Base-by-base conservation (phyloP, 2,329 filamentous ascomycete genomes). In the Dothideomycetes sp. region DNA sequence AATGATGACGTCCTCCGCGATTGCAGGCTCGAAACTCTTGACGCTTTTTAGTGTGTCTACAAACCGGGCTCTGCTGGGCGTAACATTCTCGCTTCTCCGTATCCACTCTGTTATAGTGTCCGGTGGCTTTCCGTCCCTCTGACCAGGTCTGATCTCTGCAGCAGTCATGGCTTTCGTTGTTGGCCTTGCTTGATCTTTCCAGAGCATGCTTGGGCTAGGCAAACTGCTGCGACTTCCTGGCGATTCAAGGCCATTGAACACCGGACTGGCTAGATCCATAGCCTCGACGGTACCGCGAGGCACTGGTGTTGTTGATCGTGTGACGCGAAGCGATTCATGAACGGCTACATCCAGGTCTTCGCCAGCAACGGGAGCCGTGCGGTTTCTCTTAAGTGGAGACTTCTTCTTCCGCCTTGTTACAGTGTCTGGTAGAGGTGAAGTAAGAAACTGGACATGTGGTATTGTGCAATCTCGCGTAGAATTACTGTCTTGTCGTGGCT, bases 401-500 rank as follows among this genome's bases (percentile, higher is more conserved):
- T 51, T 51, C 30, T 44, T 52, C 24, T 52, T 44, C 19, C 56
- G 48, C 37, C 53, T 54, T 1, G 55, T 58, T 3, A 59, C 52
- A 3, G 55, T 55, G n/a, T 47, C 49, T 2, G 56, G 55, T 4
- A 59, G 42, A 34, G 38, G n/a, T 14, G 34, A 18, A 15, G 37
- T 34, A 4, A 8, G 4, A 3, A 41, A 35, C 34, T 15, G 32
- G 33, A 43, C 17, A 16, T 47, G 43, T 19, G 47, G 42, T 12
- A 44, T 47, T 11, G 47, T 48, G 8, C n/a, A 24, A 34, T 19
- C 32, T 27, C 29, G 43, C 22, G 12, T 12, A 27, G 12, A 27
- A 7, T 7, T 27, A 12, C 22, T 7, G 7, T 12, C 7, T 12
- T 7, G 12, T 12, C 12, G 7, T 27, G 22, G 22, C 22, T n/a